Conservation (phyloP, 2,329 filamentous ascomycete genomes). For the Diaporthe amygdali region DNA sequence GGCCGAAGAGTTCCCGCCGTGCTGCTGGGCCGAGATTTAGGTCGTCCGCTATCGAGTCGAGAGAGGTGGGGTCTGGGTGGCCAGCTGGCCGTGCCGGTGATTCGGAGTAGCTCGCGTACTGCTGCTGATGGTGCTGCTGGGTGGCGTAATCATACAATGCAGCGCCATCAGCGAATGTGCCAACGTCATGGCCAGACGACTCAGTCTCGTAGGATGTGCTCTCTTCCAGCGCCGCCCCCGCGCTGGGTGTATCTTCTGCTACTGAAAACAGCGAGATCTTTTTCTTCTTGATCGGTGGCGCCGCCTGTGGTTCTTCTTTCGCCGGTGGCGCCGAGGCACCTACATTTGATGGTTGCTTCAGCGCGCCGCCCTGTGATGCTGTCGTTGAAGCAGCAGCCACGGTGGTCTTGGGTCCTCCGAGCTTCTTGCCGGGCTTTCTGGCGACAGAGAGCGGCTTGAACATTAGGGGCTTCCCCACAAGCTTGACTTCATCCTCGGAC, state of each 20-base stretch:
- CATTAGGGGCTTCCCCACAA: conserved; percentile 81
- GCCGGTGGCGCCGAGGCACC: conserved; percentile 1
- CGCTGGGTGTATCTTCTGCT: conserved; percentile 44
- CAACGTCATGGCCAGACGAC: conserved; percentile 32
- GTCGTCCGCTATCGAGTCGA: conserved; percentile 75
- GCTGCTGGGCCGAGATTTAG: conserved; percentile 80
- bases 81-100: conserved; percentile 15
- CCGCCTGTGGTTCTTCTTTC: conserved; percentile 24
- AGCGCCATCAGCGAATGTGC: conserved; percentile 38
- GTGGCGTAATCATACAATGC: conserved; percentile 35
- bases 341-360: neutral
- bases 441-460: conserved; percentile 89
- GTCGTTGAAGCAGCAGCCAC: conserved; percentile 24
- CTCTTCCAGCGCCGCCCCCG: conserved; percentile 29
- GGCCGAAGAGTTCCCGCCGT: conserved; percentile 84
- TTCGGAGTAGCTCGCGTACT: conserved; percentile 9
- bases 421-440: conserved; percentile 75
- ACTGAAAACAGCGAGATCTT: conserved; percentile 76
- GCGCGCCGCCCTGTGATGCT: conserved; percentile 13
- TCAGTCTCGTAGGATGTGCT: conserved; percentile 42
- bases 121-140: conserved; percentile 1
- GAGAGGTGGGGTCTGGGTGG: conserved; percentile 48
- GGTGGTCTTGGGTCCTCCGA: conserved; percentile 24
- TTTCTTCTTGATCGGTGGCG: conserved; percentile 48
- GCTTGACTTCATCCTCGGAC: conserved; percentile 67